Base-by-base conservation (phyloP, 192 early-diverging fungal genomes). In the Coemansia aciculifera region DNA sequence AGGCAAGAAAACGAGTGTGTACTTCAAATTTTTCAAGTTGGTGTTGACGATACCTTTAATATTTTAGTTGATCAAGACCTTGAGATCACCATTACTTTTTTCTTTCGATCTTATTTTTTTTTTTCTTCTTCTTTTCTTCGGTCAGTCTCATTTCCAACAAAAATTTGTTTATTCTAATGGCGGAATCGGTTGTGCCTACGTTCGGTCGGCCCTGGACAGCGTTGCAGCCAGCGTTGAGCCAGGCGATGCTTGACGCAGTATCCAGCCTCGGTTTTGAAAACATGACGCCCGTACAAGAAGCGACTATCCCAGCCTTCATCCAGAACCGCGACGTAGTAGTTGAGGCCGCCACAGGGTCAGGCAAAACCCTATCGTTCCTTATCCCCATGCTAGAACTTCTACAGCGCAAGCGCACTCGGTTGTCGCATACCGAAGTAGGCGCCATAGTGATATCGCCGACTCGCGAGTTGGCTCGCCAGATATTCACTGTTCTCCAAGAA, bases 301-400 rank as follows among this genome's bases (percentile, higher is more conserved):
- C 90, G 3, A 89, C 94, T 0, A 97, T 98, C 42, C 97, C 97
- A 8, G 86, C 93, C 23, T 95, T 98, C 69, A 79, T 95, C 77
- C 87, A 91, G 67, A 89, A 92, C 73, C 94, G 95, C 77, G 97
- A 99, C 81, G 96, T 99, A 0, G 92, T 99, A 5, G 95, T 97
- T 13, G 94, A 97, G 72, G 96, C 95, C 7, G 93, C 93, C 9
- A 98, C 97, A 2, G 97, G 97, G 12, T 98, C 97, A 0, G 97
- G 97, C 51, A 98, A 98, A 71, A 98, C 97, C 3, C 85, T 97
- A 8, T 80, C 94, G 6, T 98, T 97, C 80, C 83, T 96, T 2
- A 88, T 97, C 23, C 97, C 97, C 12, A 86, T 96, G 23, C 86
- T 99, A 19, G 95, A 97, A 72, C 93, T 96, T 73, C 85, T 97